Base-by-base conservation (phyloP, 768 basidiomycete species). In the Boletus rubropictus region DNA sequence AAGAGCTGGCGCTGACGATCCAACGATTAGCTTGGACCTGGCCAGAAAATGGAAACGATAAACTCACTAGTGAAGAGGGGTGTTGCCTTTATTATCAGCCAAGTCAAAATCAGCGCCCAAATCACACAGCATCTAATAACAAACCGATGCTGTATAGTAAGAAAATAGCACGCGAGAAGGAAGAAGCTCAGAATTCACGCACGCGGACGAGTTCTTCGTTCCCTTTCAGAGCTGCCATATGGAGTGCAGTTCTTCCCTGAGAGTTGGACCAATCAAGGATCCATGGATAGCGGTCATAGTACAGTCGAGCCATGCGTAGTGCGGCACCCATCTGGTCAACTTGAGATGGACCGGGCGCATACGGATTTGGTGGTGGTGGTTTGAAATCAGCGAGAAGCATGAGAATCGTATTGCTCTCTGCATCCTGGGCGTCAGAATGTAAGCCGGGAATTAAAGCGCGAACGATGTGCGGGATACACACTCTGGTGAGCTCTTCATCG, bases 261-360 rank as follows among this genome's bases (percentile, higher is more conserved):
- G 77, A 70, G 64, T 96, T 94, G 34, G 89, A 86, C 94, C 93
- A 96, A 63, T 97, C 92, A 37, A 94, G 72, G 49, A 89, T 82
- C 66, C 84, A 83, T 0, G 88, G 77, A 67, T 90, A 94, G 10
- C 88, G 84, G 59, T 94, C 88, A 58, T 81, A 83, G 62, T 95
- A 95, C 38, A 89, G 59, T 22, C 83, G 77, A 7, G 91, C 87
- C 92, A 96, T 95, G 7, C 89, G 81, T 34, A 93, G 69, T 34
- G 81, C 77, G 28, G 88, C 86, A 46, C 80, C 79, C 53, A 82
- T 79, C 52, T 78, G 73, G 62, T 89, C 86, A 31, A 76, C 73
- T 48, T 79, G 74, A 39, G 69, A 67, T 40, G 77, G 67, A 14
- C 71, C 69, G 15, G 75, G 63, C 4, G 71, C 61, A 49, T 79